Evolutionary conservation across 495 filamentous ascomycete species (phyloP).

Genomic region (Aspergillus wentii): DNA sequence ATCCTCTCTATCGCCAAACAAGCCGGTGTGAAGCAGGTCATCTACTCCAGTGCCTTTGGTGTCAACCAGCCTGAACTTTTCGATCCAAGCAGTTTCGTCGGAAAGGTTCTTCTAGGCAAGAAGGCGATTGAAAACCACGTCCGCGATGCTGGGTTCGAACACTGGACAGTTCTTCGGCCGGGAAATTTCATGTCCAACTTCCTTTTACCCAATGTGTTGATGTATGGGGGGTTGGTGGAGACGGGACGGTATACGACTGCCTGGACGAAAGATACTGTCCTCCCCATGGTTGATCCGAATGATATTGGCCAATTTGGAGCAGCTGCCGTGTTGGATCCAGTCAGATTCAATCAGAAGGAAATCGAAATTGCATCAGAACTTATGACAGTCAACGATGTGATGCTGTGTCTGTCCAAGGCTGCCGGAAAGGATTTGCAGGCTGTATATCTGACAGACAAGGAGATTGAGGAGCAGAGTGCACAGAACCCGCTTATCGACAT

Average conservation of each 20-base stretch:
- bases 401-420: slow-evolving; percentile 22
- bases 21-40: slow-evolving; percentile 30
- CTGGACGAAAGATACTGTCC: slow-evolving; percentile 20
- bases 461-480: slow-evolving; percentile 19
- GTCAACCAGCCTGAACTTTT: slow-evolving; percentile 19
- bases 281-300: slow-evolving; percentile 39
- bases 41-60: slow-evolving; percentile 35
- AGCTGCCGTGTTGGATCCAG: slow-evolving; percentile 36
- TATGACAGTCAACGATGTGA: slow-evolving; percentile 21
- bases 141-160: slow-evolving; percentile 22
- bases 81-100: slow-evolving; percentile 16
- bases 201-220: slow-evolving; percentile 24
- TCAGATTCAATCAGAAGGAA: slow-evolving; percentile 27
- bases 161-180: slow-evolving; percentile 40
- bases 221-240: slow-evolving; percentile 33
- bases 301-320: slow-evolving; percentile 45
- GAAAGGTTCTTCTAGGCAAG: slow-evolving; percentile 27
- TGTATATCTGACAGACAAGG: slow-evolving; percentile 33
- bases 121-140: slow-evolving; percentile 29
- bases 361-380: slow-evolving; percentile 37
- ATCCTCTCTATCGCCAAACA: slow-evolving; percentile 38
- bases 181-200: slow-evolving; percentile 50
- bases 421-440: slow-evolving; percentile 27
- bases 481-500: slow-evolving; percentile 23
- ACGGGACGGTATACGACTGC: slow-evolving; percentile 29